Evolutionary conservation across 148 eudicot species (phyloP).

Genomic region (Oxyria digyna): DNA sequence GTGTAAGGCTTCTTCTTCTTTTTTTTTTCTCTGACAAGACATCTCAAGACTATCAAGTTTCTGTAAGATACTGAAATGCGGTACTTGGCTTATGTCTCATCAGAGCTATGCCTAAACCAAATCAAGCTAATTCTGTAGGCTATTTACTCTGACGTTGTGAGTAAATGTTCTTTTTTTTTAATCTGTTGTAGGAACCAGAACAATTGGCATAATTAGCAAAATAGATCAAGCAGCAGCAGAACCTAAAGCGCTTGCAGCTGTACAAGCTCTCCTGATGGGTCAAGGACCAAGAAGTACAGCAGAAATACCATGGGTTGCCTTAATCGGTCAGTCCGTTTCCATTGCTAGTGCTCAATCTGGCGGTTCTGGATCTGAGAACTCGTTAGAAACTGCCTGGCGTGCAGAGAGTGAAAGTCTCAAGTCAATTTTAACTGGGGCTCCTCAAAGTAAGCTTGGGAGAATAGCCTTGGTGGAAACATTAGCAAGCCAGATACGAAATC

Average conservation of each 20-base stretch:
- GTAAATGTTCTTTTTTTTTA: constrained; percentile 3
- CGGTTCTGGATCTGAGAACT: constrained; percentile 69
- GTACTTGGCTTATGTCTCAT: neutral
- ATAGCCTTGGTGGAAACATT: constrained; percentile 55
- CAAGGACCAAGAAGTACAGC: constrained; percentile 93
- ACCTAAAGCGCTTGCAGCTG: constrained; percentile 90
- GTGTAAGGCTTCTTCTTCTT: neutral
- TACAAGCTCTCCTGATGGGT: constrained; percentile 76
- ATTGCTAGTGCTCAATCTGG: constrained; percentile 90
- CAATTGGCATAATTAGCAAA: constrained; percentile 92
- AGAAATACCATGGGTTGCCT: constrained; percentile 95
- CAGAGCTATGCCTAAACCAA: neutral
- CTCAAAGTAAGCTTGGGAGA: constrained; percentile 57
- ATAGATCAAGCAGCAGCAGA: constrained; percentile 94
- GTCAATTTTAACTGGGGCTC: constrained; percentile 48
- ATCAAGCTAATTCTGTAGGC: neutral
- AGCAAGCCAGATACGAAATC: constrained; percentile 49
- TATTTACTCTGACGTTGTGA: neutral
- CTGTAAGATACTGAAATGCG: neutral
- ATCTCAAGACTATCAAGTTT: neutral
- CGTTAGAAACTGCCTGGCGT: constrained; percentile 95
- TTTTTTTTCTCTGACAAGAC: no score
- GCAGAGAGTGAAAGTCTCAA: constrained; percentile 86
- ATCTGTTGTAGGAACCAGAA: constrained; percentile 63
- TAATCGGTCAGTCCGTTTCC: constrained; percentile 95